Base-by-base conservation (phyloP, 352 stramenopile species). In the Phytophthora meadii region DNA sequence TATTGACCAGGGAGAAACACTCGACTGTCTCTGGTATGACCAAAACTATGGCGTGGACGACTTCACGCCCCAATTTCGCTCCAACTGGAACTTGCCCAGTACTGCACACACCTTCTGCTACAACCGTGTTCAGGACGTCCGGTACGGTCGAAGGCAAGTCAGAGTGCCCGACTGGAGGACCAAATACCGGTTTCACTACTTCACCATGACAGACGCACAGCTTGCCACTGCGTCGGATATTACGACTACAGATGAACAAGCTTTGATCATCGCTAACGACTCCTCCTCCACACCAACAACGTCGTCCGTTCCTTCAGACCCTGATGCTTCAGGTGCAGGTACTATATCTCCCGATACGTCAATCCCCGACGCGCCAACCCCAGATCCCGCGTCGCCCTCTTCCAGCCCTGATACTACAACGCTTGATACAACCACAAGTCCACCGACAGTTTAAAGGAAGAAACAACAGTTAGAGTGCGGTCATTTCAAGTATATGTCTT, bases 1-100 rank as follows among this genome's bases (percentile, higher is more conserved):
- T 10, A 52, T 89, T 14, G 82, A 85, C 11, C 65, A 87, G 34
- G 57, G 77, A 7, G 70, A 84, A 61, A 68, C 79, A 15, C 74
- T 87, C 61, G 72, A 88, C 53, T 92, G 82, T 49, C 52, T 80
- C 24, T 84, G 76, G 70, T 84, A 87, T 56, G 28, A 82, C 27
- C 52, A 82, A 4, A 54, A 55, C n/a, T 70, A 80, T 15, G 63
- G 69, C 12, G 71, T 89, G 1, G 77, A 89, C 55, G 75, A 89
- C 19, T 77, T 83, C 25, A 70, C 44, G 9, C 1, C 53, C 1
- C 67, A 70, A n/a, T 88, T 81, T 51, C 68, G 70, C 4, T 19
- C 34, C 11, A 79, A 74, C 22, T 78, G 82, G 46, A 47, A 67
- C 4, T 27, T 84, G 1, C 69, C 78, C 1, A 28, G 28, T 6